A percentile compares a stretch with the other conserved stretches of the same genome.
phyloP scores from a whole-genome alignment of 768 basidiomycete genomes.

The Lentinula aciculospora region DNA sequence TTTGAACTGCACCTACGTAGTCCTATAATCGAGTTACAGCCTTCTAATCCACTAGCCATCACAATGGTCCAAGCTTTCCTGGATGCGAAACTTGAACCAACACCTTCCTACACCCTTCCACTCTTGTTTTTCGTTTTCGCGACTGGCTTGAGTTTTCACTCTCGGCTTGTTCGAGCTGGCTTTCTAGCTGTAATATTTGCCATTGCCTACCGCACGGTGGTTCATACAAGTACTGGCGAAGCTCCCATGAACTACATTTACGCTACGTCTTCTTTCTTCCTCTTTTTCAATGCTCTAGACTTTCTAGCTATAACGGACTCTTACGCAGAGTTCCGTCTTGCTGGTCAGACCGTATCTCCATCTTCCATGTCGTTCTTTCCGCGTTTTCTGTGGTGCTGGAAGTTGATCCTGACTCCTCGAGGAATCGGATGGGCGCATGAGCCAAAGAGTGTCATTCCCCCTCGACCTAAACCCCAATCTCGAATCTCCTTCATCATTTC shows the following conservation, averaged over 20 bases:
- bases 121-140: background rate
- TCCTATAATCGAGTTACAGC: too few relatives aligned
- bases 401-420: conserved; percentile 24
- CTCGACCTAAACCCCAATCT: conserved; percentile 10
- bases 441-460: conserved; percentile 14
- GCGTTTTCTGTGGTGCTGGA: conserved; percentile 24
- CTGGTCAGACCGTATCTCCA: conserved; percentile 11
- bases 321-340: conserved; percentile 16
- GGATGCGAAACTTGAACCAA: background rate
- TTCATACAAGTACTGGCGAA: conserved; percentile 22
- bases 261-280: conserved; percentile 11
- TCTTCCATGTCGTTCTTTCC: conserved; percentile 11
- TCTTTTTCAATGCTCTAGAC: conserved; percentile 22
- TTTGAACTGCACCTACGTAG: too few relatives aligned
- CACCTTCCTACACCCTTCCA: background rate
- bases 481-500: conserved; percentile 18
- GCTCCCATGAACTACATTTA: conserved; percentile 4
- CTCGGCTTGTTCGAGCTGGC: background rate
- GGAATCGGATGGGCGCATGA: conserved; percentile 31
- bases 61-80: too few relatives aligned
- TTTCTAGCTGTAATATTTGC: background rate
- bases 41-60: too few relatives aligned
- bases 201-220: conserved; percentile 16
- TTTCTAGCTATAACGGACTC: conserved; percentile 22
- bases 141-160: background rate